Evolutionary conservation across 495 filamentous ascomycete species (phyloP).

Genomic region (Diplogelasinospora grovesii): DNA sequence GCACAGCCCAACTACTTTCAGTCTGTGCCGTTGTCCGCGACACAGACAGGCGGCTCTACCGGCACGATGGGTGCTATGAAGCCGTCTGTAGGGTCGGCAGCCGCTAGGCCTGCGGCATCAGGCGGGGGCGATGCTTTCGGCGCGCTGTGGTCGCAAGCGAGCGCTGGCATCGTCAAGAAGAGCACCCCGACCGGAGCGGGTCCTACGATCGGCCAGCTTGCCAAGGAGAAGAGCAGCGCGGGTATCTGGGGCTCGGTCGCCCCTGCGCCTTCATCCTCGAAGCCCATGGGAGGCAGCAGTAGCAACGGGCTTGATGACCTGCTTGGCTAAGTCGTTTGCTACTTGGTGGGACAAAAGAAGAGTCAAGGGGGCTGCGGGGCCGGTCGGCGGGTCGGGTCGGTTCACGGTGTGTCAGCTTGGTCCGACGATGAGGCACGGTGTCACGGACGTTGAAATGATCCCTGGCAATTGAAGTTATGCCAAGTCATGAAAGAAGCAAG

Average conservation of each 20-base stretch:
- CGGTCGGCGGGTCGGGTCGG: too few relatives aligned
- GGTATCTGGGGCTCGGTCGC: slow-evolving; percentile 72
- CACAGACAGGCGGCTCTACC: slow-evolving; percentile 16
- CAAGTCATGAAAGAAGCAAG: too few relatives aligned
- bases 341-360: too few relatives aligned
- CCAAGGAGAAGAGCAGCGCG: slow-evolving; percentile 89
- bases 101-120: slow-evolving; percentile 47
- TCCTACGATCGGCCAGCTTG: slow-evolving; percentile 82
- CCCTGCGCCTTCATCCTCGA: slow-evolving; percentile 13
- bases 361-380: too few relatives aligned
- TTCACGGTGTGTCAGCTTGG: too few relatives aligned
- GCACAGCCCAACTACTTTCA: slow-evolving; percentile 90
- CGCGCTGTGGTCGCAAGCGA: slow-evolving; percentile 73
- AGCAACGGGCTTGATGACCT: slow-evolving; percentile 38
- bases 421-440: too few relatives aligned
- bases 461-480: too few relatives aligned
- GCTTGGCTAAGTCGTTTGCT: slow-evolving; percentile 36
- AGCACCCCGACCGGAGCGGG: slow-evolving; percentile 48
- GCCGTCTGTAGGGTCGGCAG: slow-evolving; percentile 18
- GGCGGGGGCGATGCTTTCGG: slow-evolving; percentile 85
- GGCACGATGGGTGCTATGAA: slow-evolving; percentile 20
- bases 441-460: too few relatives aligned
- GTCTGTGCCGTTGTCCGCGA: slow-evolving; percentile 50
- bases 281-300: slow-evolving; percentile 12
- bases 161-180: slow-evolving; percentile 77